Evolutionary conservation across 1,284 basidiomycete genomes (phyloP), one percentile per base, ranked within the genome.

Genomic region (Sporisorium iseilematis-ciliati): DNA sequence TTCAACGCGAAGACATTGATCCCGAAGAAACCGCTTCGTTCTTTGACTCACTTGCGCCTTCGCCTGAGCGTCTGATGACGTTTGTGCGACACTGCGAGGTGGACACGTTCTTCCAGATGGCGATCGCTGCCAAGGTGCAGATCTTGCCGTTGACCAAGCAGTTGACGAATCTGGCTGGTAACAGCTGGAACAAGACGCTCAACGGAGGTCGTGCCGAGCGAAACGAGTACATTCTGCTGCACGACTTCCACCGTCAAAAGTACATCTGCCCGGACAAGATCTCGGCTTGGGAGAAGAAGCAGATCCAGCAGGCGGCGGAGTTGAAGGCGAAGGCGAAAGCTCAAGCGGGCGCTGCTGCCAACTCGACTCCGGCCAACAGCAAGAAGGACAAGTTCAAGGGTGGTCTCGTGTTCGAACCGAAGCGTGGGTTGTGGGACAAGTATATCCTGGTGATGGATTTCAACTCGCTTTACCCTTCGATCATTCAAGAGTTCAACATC

Each of bases 361-460:
- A 55, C n/a, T 26, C 42, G 82, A 86, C 85, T 46, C 92, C 92
- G 75, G 88, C 89, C 55, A 95, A 93, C 86, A 64, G 50, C 45
- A 85, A 84, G 74, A 91, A 91, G 73, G 95, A 98, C 87, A 99
- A 97, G 87, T 99, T 95, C 88, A 96, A 97, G 86, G 97, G 97
- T 84, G 97, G 97, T 87, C 89, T 98, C 53, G 97, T 99, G 16
- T 96, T 99, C 75, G 94, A 97, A 77, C 97, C 97, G 0, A 97
- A 97, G 87, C 89, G 93, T 64, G 95, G 95, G 6, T 87, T 99
- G 54, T 99, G 94, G 93, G 97, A 99, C 88, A 96, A 92, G 81
- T 97, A 90, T 85, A 93, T 99, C 85, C 89, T 99, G 29, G 96
- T 99, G 85, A 99, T 99, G 97, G 97, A 99, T 87, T 99, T 99